Percentiles rank a stretch among this genome's conserved stretches.
Conservation (phyloP, 2,329 filamentous ascomycete species). For the Cytospora chrysosperma region DNA sequence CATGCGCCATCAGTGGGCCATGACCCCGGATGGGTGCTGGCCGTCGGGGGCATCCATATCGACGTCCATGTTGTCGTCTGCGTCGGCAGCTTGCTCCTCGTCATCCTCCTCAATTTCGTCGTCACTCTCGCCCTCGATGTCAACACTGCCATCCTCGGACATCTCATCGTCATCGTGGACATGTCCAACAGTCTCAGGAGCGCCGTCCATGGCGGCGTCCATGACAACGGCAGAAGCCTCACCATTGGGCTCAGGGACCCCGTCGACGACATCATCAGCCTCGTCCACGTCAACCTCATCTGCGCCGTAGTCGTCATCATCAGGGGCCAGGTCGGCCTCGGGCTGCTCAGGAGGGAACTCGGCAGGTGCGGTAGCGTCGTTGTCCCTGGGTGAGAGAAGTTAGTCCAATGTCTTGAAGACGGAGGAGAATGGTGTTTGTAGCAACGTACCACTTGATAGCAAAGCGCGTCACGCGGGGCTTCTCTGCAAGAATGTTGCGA, state of each 20-base stretch:
- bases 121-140: conserved; percentile 40
- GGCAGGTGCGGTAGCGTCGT: conserved; percentile 91
- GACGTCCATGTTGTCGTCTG: conserved; percentile 38
- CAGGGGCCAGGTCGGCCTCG: conserved; percentile 82
- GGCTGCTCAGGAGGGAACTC: conserved; percentile 98
- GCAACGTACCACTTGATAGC: conserved; percentile 90
- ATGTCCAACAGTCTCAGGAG: conserved; percentile 29
- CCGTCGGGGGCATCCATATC: conserved; percentile 29
- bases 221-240: conserved; percentile 25
- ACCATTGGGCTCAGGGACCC: conserved; percentile 41
- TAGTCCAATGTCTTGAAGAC: background rate
- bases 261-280: conserved; percentile 54
- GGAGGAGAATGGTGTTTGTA: background rate
- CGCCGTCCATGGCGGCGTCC: conserved; percentile 36
- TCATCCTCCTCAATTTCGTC: conserved; percentile 39
- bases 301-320: conserved; percentile 87
- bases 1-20: conserved; percentile 21
- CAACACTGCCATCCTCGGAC: conserved; percentile 40
- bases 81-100: conserved; percentile 32
- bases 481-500: conserved; percentile 92
- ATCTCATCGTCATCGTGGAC: conserved; percentile 37
- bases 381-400: conserved; percentile 65
- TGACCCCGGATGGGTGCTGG: conserved; percentile 21
- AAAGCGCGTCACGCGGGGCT: conserved; percentile 95
- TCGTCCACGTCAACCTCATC: conserved; percentile 79